Percentiles rank a stretch among this genome's conserved stretches.
These are phyloP conservation scores for Diaporthe australafricana DNA, from an alignment of 2,329 filamentous ascomycete genomes.

Conservation along the genomic window DNA sequence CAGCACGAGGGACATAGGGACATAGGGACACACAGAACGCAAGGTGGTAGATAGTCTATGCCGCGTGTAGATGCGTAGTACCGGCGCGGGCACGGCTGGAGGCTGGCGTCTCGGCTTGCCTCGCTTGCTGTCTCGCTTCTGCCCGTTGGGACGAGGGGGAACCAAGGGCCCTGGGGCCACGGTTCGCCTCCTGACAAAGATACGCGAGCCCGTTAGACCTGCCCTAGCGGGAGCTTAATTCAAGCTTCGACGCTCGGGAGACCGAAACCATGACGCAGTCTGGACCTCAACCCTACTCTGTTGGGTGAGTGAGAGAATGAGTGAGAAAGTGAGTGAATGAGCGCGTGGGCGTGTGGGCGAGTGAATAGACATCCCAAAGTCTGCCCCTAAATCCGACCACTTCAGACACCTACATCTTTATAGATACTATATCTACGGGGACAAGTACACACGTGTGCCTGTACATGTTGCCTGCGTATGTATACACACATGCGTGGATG, in stretches of 20 bases:
- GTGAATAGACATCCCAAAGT: background rate
- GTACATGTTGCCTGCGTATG: background rate
- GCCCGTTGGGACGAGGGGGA: constrained; percentile 27
- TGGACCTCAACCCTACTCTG: background rate
- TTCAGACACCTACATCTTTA: background rate
- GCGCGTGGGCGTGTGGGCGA: background rate
- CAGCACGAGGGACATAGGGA: too few relatives aligned
- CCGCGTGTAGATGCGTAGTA: background rate
- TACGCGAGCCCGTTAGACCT: constrained; percentile 37
- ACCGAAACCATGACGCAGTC: background rate
- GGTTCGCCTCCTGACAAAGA: constrained; percentile 34
- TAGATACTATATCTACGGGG: background rate
- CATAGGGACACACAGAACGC: too few relatives aligned
- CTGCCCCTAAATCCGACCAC: constrained; percentile 22
- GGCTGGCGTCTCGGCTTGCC: constrained; percentile 26
- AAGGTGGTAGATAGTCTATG: background rate
- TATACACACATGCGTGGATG: too few relatives aligned
- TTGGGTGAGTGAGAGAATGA: background rate
- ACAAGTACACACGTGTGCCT: background rate
- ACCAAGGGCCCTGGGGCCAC: constrained; percentile 29
- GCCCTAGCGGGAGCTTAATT: constrained; percentile 36
- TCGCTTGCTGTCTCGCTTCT: constrained; percentile 30
- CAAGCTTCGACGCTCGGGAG: constrained; percentile 4
- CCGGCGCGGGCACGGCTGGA: background rate
- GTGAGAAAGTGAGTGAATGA: background rate